Conservation (phyloP, 805 yeast species). For the Martiniozyma abietophila region DNA sequence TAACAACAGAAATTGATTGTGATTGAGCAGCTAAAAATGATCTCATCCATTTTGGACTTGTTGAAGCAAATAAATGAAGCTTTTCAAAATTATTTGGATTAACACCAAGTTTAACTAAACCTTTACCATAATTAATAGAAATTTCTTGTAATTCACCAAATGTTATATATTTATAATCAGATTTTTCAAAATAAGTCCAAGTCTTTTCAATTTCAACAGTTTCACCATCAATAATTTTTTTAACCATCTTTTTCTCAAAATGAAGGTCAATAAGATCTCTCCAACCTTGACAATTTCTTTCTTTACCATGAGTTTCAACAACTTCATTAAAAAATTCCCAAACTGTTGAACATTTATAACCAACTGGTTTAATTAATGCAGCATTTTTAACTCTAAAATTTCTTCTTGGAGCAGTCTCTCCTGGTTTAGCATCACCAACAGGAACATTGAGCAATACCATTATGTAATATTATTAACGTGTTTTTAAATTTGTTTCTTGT, state of each 20-base stretch:
- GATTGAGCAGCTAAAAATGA: conserved; percentile 68
- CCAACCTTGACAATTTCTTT: conserved; percentile 57
- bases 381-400: conserved; percentile 38
- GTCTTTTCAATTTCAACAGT: conserved; percentile 64
- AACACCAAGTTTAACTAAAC: conserved; percentile 67
- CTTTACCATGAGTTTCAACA: conserved; percentile 33
- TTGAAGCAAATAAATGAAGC: conserved; percentile 79
- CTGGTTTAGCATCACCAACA: conserved; percentile 22
- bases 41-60: conserved; percentile 88
- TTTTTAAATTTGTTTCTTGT: too few relatives aligned
- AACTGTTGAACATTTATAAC: conserved; percentile 36
- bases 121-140: conserved; percentile 56
- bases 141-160: conserved; percentile 45
- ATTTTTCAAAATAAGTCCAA: conserved; percentile 79
- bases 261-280: conserved; percentile 70
- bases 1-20: conserved; percentile 78
- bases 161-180: conserved; percentile 59
- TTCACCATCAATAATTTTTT: conserved; percentile 72
- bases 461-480: too few relatives aligned
- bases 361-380: conserved; percentile 50
- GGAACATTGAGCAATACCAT: conserved; percentile 9
- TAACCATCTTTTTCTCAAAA: conserved; percentile 63
- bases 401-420: conserved; percentile 81
- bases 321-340: conserved; percentile 8
- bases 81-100: conserved; percentile 49